Evolutionary conservation across 441 rosid species (phyloP).

Genomic region (Eruca vesicaria): DNA sequence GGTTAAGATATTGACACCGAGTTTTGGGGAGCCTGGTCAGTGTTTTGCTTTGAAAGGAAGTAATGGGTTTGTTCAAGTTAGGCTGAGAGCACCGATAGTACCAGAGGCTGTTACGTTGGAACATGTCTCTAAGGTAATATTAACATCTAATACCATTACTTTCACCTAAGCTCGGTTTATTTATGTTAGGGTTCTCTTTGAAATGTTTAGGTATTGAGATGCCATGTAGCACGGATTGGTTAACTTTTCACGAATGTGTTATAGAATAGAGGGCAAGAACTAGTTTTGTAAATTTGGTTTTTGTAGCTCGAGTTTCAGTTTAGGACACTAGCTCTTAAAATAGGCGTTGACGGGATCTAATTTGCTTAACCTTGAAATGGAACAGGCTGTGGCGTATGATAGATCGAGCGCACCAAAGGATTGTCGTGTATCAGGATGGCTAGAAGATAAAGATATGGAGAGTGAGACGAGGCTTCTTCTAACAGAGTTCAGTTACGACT

Average conservation of each 20-base stretch:
- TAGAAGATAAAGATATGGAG: constrained; percentile 41
- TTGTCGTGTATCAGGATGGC: constrained; percentile 83
- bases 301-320: no score
- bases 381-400: constrained; percentile 84
- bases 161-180: background rate
- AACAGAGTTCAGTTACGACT: constrained; percentile 73
- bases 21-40: constrained; percentile 92
- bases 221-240: no score
- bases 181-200: background rate
- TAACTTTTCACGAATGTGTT: no score
- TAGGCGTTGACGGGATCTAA: no score
- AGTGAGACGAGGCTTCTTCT: constrained; percentile 49
- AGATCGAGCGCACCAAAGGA: constrained; percentile 93
- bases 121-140: constrained; percentile 76
- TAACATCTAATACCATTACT: background rate
- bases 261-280: no score
- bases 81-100: constrained; percentile 59
- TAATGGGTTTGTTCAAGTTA: constrained; percentile 69
- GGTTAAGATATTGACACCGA: constrained; percentile 68
- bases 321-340: no score
- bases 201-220: background rate
- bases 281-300: no score
- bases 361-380: no score
- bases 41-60: constrained; percentile 82
- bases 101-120: constrained; percentile 88